Evolutionary conservation across 2,329 filamentous ascomycete genomes (phyloP).

Genomic region (Macrophomina pseudophaseolina): DNA sequence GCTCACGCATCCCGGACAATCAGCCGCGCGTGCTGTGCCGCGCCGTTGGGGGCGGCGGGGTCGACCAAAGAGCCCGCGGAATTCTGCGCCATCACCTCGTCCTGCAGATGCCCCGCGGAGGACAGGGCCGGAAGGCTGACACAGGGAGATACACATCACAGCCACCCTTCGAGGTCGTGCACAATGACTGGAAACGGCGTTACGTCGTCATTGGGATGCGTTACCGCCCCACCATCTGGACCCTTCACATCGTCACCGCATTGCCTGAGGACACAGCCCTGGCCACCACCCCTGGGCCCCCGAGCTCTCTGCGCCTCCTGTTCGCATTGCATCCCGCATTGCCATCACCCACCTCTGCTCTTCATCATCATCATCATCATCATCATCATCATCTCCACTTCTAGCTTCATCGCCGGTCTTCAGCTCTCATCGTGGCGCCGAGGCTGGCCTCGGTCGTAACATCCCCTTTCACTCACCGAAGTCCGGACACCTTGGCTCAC

Average conservation of each 20-base stretch:
- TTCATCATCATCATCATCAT: no score
- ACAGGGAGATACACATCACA: no score
- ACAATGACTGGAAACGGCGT: background rate
- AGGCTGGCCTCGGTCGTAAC: no score
- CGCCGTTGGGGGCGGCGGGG: background rate
- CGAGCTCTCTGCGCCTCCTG: background rate
- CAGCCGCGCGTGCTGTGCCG: background rate
- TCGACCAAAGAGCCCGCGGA: background rate
- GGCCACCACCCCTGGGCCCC: background rate
- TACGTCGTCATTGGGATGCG: background rate
- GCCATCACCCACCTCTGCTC: no score
- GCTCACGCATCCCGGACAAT: background rate
- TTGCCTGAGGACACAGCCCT: background rate
- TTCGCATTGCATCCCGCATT: background rate
- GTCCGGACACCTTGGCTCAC: background rate
- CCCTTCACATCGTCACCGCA: background rate
- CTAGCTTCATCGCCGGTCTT: no score
- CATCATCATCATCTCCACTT: no score
- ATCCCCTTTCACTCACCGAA: no score
- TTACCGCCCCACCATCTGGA: constrained; percentile 1
- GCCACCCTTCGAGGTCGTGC: background rate
- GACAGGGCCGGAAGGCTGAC: background rate
- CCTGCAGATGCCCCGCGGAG: background rate
- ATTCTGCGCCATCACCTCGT: background rate
- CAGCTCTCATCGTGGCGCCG: no score